A percentile compares a stretch with the other conserved stretches of the same genome.
Evolutionary conservation across 2,329 filamentous ascomycete species (phyloP).

Genomic region (Talaromyces sp.): DNA sequence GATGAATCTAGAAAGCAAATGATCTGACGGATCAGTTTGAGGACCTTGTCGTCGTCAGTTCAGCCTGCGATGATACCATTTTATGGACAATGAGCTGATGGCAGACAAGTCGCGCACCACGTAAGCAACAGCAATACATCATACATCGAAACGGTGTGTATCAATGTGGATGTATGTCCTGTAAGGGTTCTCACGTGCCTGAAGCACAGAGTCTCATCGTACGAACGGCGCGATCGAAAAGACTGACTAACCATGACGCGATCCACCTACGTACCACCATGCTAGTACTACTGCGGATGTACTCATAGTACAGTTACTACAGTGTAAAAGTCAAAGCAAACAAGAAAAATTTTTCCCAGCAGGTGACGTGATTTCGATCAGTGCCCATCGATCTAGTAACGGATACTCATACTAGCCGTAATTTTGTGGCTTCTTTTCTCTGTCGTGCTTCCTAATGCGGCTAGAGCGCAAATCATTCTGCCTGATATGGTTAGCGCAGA

Average conservation of each 20-base stretch:
- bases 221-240: too few species aligned
- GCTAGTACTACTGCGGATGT: too few species aligned
- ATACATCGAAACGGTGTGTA: neutral
- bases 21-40: neutral
- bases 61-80: constrained; percentile 5
- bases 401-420: constrained; percentile 7
- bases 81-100: neutral
- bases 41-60: constrained; percentile 3
- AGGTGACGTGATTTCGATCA: constrained; percentile 11
- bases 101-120: neutral
- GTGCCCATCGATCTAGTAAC: neutral
- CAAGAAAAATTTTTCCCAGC: constrained; percentile 11
- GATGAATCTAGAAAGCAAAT: neutral
- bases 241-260: neutral
- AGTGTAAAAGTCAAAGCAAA: neutral
- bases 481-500: neutral
- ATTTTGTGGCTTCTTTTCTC: constrained; percentile 11
- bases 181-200: neutral
- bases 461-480: constrained; percentile 10
- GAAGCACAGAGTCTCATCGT: neutral
- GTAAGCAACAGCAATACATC: neutral
- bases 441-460: constrained; percentile 11
- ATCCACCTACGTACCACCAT: neutral
- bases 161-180: neutral
- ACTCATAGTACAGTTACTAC: too few species aligned